A percentile compares a stretch with the other conserved stretches of the same genome.
Conservation (phyloP, 2,329 filamentous ascomycete genomes). For the Mycocentrospora acerina region DNA sequence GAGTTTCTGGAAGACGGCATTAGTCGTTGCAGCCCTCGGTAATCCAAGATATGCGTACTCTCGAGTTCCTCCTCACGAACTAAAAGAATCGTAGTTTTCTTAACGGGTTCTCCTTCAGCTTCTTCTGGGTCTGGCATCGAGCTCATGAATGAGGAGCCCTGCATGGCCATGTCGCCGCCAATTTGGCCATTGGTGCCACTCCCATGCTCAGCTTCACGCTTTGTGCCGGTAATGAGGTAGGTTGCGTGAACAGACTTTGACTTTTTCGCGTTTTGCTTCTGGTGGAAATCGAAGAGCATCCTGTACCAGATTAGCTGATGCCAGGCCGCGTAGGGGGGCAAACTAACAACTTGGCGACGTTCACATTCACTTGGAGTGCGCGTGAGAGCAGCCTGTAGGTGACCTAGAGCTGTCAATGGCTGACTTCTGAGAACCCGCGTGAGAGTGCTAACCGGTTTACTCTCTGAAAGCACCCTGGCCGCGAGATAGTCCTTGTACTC, state of each 20-base stretch:
- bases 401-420: conserved; percentile 56
- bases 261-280: conserved; percentile 72
- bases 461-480: conserved; percentile 73
- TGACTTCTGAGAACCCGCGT: too few relatives aligned
- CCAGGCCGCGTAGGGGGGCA: not conserved
- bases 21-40: conserved; percentile 4
- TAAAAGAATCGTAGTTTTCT: conserved; percentile 64
- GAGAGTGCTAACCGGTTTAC: conserved; percentile 61
- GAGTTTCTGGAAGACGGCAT: conserved; percentile 55
- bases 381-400: conserved; percentile 86
- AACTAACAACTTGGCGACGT: conserved; percentile 81
- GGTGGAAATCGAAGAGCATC: conserved; percentile 86
- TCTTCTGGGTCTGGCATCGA: conserved; percentile 57
- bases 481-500: conserved; percentile 74
- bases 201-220: conserved; percentile 39
- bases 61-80: conserved; percentile 72
- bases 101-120: conserved; percentile 46
- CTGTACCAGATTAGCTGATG: conserved; percentile 47
- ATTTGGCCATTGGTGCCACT: conserved; percentile 48
- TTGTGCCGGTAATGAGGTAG: conserved; percentile 80
- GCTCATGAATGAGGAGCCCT: conserved; percentile 67
- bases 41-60: conserved; percentile 48
- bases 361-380: conserved; percentile 79
- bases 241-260: conserved; percentile 80
- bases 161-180: conserved; percentile 68